These are phyloP conservation scores for Bipolaris bicolor DNA, from an alignment of 2,329 filamentous ascomycete genomes.

Conservation along the genomic window DNA sequence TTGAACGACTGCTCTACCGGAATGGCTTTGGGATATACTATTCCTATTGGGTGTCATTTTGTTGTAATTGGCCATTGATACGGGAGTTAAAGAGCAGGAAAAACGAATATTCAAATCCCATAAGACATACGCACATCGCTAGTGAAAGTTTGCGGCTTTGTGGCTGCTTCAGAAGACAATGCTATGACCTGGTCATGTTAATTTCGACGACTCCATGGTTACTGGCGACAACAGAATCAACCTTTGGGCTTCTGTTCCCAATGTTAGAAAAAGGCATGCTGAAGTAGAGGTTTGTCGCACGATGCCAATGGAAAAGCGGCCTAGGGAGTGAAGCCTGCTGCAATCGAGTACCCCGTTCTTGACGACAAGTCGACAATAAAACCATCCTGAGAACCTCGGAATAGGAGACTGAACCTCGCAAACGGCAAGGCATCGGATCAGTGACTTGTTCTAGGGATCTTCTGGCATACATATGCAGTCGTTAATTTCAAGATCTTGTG, in stretches of 20 bases:
- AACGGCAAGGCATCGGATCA: no score
- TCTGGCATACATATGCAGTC: no score
- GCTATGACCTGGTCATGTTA: neutral
- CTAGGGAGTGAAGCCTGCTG: no score
- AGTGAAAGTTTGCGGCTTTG: neutral
- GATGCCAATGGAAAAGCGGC: no score
- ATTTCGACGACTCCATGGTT: neutral
- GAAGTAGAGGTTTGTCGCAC: neutral
- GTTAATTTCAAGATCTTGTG: no score
- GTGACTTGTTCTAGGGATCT: no score
- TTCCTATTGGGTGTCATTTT: neutral
- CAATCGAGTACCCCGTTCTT: no score
- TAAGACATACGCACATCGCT: neutral
- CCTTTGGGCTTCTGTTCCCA: neutral
- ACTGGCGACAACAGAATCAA: neutral
- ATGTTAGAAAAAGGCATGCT: neutral
- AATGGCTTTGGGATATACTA: no score
- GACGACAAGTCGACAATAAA: no score
- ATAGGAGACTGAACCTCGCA: no score
- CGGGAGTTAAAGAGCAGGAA: neutral
- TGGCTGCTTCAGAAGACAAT: neutral
- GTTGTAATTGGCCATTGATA: neutral
- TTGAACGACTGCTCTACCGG: neutral
- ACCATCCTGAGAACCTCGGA: no score
- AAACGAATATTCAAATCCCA: neutral